Base-by-base conservation (phyloP, 345 rosid genomes). In the Syzygium jambos region DNA sequence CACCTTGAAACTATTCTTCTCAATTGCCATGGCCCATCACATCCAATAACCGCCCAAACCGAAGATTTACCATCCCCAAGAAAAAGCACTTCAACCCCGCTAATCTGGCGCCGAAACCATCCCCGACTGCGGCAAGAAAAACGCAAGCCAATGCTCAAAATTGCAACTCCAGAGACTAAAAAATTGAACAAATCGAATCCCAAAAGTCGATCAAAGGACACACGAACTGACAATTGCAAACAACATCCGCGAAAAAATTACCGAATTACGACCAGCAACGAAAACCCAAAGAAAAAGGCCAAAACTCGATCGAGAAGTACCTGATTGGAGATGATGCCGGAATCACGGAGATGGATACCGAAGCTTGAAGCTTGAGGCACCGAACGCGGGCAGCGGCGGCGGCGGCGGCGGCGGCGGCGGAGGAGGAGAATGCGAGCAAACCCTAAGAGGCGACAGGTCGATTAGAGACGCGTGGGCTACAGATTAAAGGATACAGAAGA, bases 1-100 rank as follows among this genome's bases (percentile, higher is more conserved):
- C 63, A 91, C 93, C 92, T 93, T 96, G 88, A 94, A 95, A 91
- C 89, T 92, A 88, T 95, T 96, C 96, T 98, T 98, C 96, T 98
- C 99, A 90, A 96, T 96, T 87, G 99, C 98, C 99, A 98, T 97
- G 85, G 88, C 86, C 13, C 68, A 77, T 88, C 87, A 84, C 84
- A 54, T 85, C 54, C 52, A 87, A 80, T 85, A 82, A 84, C 49
- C 41, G 23, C 82, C 34, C 51, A 63, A 54, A 54, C 59, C 19
- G 29, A 55, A 55, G 59, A 78, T 56, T 52, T 6, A 59, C 51
- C 56, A 85, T 16, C 27, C 68, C 83, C 52, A 57, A 56, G 49
- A 73, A 78, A 54, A 14, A 78, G 43, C n/a, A 30, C 61, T 57
- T 55, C 38, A 34, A 46, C 51, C 9, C 86, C 52, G 82, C 82